These are phyloP conservation scores for Karstenula rhodostoma DNA, from an alignment of 2,329 filamentous ascomycete genomes.

Conservation along the genomic window DNA sequence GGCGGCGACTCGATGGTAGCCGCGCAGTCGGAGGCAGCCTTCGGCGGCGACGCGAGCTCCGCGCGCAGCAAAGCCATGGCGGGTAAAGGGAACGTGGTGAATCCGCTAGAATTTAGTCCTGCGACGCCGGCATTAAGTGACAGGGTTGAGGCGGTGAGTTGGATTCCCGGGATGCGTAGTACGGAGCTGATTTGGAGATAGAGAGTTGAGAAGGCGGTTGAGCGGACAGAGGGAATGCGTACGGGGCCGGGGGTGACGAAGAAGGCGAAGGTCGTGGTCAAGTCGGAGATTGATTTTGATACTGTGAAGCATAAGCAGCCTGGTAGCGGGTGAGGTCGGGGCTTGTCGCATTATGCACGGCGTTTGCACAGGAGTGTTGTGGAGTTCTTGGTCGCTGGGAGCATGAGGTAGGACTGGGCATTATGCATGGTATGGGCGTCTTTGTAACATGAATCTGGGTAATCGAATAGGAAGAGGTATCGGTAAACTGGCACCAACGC, in stretches of 20 bases:
- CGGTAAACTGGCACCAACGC: background rate
- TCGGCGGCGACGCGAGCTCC: background rate
- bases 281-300: slow-evolving; percentile 21
- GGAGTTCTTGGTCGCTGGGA: background rate
- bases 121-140: slow-evolving; percentile 20
- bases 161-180: too few species aligned
- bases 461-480: background rate
- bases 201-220: slow-evolving; percentile 18
- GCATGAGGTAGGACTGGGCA: background rate
- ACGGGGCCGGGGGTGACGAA: slow-evolving; percentile 15
- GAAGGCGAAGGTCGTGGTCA: slow-evolving; percentile 23
- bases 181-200: background rate
- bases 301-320: background rate
- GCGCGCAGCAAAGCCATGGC: slow-evolving; percentile 14
- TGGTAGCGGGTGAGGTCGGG: background rate
- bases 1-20: slow-evolving; percentile 25
- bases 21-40: slow-evolving; percentile 9
- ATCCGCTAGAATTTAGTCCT: slow-evolving; percentile 23
- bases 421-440: background rate
- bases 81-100: slow-evolving; percentile 23
- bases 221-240: slow-evolving; percentile 12
- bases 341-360: background rate
- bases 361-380: background rate
- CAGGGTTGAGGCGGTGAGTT: background rate
- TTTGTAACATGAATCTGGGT: background rate